Conservation (phyloP, 169 alveolate genomes). For the Plasmodium cynomolgi region DNA sequence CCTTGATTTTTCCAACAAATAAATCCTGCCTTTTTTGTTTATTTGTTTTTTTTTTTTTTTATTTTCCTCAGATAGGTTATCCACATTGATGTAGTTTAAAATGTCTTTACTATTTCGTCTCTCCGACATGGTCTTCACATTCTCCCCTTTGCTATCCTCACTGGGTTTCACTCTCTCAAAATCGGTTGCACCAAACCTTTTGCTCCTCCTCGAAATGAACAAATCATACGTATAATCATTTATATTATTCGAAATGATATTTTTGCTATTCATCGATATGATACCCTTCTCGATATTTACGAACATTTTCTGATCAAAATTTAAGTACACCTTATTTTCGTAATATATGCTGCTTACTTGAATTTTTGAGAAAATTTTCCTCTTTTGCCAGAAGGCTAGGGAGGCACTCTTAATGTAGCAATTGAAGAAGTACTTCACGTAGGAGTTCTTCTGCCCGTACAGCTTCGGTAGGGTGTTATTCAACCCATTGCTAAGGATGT, state of each 20-base stretch:
- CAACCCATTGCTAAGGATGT: constrained; percentile 36
- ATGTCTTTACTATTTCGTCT: constrained; percentile 46
- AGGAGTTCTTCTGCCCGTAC: constrained; percentile 62
- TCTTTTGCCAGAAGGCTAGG: constrained; percentile 69
- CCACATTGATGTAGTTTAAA: constrained; percentile 48
- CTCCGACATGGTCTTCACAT: not conserved
- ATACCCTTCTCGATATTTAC: constrained; percentile 73
- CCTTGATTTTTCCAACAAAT: constrained; percentile 67
- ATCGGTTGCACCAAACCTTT: not conserved
- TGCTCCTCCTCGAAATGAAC: constrained; percentile 23
- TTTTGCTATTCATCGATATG: constrained; percentile 49
- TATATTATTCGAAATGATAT: constrained; percentile 72
- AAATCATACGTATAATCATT: constrained; percentile 64
- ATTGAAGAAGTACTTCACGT: constrained; percentile 78
- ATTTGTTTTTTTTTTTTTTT: constrained; percentile 30
- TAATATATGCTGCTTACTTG: constrained; percentile 73
- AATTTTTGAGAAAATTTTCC: constrained; percentile 59
- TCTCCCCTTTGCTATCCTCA: constrained; percentile 11
- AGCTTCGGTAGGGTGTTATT: constrained; percentile 38
- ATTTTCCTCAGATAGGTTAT: constrained; percentile 48
- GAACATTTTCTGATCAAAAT: constrained; percentile 74
- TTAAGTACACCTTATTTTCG: constrained; percentile 56
- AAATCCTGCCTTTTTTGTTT: constrained; percentile 32
- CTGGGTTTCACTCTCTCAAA: not conserved
- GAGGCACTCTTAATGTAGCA: constrained; percentile 76